A percentile compares a stretch with the other conserved stretches of the same genome.
Conservation (phyloP, 2,329 filamentous ascomycete species). For the Diplodia intermedia region DNA sequence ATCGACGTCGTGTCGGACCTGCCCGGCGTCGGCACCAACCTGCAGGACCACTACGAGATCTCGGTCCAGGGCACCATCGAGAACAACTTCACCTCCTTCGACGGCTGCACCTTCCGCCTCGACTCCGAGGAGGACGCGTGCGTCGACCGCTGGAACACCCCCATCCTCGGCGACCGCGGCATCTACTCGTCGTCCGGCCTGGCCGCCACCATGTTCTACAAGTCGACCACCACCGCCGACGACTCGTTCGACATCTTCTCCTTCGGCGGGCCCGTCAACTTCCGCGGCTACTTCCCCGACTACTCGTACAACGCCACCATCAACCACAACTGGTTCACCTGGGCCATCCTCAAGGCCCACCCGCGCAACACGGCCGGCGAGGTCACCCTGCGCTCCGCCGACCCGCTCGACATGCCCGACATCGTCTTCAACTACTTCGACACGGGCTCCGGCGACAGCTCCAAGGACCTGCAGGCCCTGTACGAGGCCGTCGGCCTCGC, state of each 20-base stretch:
- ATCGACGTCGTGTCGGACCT: conserved; percentile 65
- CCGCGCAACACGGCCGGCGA: conserved; percentile 67
- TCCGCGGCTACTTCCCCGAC: conserved; percentile 64
- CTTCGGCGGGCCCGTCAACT: conserved; percentile 62
- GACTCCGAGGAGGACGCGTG: conserved; percentile 50
- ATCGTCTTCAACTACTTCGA: conserved; percentile 57
- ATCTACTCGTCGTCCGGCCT: conserved; percentile 60
- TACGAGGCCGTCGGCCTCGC: conserved; percentile 63
- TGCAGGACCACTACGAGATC: conserved; percentile 67
- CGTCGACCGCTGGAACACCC: conserved; percentile 52
- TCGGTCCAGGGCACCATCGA: conserved; percentile 57
- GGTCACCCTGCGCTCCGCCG: conserved; percentile 65
- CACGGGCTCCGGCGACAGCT: conserved; percentile 54
- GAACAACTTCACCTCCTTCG: conserved; percentile 45
- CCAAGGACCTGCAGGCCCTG: conserved; percentile 60
- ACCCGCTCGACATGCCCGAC: conserved; percentile 68
- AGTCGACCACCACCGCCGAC: conserved; percentile 50
- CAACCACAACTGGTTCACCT: conserved; percentile 55
- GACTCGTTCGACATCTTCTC: conserved; percentile 62
- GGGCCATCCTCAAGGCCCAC: conserved; percentile 66
- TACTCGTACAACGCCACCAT: conserved; percentile 57
- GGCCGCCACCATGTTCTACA: conserved; percentile 55
- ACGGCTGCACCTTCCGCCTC: conserved; percentile 49
- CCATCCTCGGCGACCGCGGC: conserved; percentile 41
- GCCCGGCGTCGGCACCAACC: conserved; percentile 68